Conservation (phyloP, 257 asterid species). For the Nemophila menziesii region DNA sequence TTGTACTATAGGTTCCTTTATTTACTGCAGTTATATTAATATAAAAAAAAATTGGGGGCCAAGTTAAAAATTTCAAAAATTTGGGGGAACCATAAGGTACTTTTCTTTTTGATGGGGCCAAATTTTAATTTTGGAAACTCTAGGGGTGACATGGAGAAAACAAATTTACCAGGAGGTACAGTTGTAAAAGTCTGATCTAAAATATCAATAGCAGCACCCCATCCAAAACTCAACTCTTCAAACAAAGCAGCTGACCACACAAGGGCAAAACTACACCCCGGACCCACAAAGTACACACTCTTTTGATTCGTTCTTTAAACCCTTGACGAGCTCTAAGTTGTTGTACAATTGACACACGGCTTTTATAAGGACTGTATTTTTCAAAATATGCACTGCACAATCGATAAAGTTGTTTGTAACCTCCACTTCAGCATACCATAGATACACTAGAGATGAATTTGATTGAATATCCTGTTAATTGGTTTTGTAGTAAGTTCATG, state of each 20-base stretch:
- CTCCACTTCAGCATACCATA: constrained; percentile 94
- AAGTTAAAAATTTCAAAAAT: no score
- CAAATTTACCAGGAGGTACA: constrained; percentile 92
- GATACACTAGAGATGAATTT: constrained; percentile 57
- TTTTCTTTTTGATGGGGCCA: no score
- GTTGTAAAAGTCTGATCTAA: constrained; percentile 65
- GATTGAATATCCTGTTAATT: constrained; percentile 54
- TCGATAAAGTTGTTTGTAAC: constrained; percentile 31
- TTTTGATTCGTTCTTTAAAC: constrained; percentile 61
- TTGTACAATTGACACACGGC: constrained; percentile 54
- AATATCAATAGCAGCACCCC: constrained; percentile 53
- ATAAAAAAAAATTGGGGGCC: no score
- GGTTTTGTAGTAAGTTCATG: no score
- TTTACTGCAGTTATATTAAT: no score
- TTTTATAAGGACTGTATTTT: constrained; percentile 53
- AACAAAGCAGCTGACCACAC: constrained; percentile 74
- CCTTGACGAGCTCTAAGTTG: constrained; percentile 90
- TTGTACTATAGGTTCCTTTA: no score
- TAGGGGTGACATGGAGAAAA: no score
- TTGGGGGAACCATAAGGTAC: no score
- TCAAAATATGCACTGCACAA: constrained; percentile 68
- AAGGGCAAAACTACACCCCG: constrained; percentile 65
- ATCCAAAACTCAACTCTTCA: constrained; percentile 79
- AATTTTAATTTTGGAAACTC: no score
- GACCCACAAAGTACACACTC: constrained; percentile 51